phyloP scores from a whole-genome alignment of 441 rosid genomes.

The Breynia disticha region DNA sequence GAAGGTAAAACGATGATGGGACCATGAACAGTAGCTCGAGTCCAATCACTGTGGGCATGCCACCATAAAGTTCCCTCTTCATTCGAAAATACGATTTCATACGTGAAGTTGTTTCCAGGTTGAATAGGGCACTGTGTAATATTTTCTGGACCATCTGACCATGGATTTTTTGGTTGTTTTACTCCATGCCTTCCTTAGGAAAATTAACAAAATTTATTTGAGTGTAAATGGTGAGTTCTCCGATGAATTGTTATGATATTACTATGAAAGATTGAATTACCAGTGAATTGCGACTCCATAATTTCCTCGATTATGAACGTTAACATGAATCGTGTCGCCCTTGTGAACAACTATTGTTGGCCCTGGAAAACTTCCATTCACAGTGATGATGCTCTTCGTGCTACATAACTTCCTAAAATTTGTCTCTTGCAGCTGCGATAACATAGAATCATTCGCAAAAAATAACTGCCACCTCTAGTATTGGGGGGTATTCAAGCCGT shows the following conservation, averaged over 20 bases:
- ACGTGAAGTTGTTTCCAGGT: conserved; percentile 14
- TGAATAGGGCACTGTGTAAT: conserved; percentile 24
- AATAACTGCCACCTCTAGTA: too few species aligned
- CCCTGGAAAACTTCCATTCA: conserved; percentile 21
- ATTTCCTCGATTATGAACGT: conserved; percentile 13
- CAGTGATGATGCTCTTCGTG: conserved; percentile 14
- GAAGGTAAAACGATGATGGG: conserved; percentile 17
- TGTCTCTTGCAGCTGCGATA: conserved; percentile 13
- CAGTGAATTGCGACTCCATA: conserved; percentile 21
- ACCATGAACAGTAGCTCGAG: conserved; percentile 20
- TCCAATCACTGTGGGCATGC: conserved; percentile 26
- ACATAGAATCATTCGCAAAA: too few species aligned
- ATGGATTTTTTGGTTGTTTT: conserved; percentile 21
- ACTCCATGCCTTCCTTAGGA: conserved; percentile 22
- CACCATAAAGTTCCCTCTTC: conserved; percentile 29
- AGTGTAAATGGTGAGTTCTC: too few species aligned
- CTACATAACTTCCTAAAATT: conserved; percentile 16
- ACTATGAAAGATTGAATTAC: neutral
- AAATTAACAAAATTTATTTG: neutral
- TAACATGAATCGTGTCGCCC: conserved; percentile 15
- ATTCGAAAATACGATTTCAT: conserved; percentile 3
- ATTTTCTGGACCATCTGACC: conserved; percentile 26
- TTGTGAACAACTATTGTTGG: conserved; percentile 10
- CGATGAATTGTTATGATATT: too few species aligned
- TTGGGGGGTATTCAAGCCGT: too few species aligned